Conservation (phyloP, 2,329 filamentous ascomycete genomes). For the Aspergillus novofumigatus region DNA sequence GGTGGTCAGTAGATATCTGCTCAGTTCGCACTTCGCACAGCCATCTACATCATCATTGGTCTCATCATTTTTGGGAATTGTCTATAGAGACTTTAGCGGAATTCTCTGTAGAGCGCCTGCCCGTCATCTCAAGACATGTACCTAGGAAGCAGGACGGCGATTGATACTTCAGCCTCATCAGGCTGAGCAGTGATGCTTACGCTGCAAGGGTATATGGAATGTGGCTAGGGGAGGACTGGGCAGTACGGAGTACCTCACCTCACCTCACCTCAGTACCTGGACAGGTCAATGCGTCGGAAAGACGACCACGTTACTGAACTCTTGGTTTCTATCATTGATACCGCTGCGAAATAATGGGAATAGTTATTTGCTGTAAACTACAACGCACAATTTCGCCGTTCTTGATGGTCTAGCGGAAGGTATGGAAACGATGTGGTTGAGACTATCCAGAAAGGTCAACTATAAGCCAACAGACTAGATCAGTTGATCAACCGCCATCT, state of each 20-base stretch:
- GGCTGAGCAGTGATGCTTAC: background rate
- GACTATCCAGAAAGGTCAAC: background rate
- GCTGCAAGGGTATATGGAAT: background rate
- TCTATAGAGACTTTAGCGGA: too few relatives aligned
- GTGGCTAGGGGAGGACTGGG: background rate
- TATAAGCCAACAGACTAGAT: background rate
- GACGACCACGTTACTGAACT: background rate
- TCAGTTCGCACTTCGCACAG: background rate
- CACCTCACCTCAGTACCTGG: background rate
- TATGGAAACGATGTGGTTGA: background rate
- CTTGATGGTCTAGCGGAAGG: background rate
- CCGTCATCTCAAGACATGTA: background rate
- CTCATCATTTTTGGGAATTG: background rate
- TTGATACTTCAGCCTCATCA: constrained; percentile 5
- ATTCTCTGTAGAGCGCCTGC: background rate
- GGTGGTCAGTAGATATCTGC: background rate
- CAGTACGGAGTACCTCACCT: background rate
- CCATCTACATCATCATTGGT: background rate
- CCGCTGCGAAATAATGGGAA: background rate
- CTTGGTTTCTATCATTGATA: background rate
- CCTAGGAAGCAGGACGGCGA: background rate
- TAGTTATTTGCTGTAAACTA: background rate
- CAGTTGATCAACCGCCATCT: background rate
- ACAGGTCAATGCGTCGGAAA: background rate
- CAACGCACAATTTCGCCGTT: background rate